Base-by-base conservation (phyloP, 73 alveolate species). In the Effrenium voratum region DNA sequence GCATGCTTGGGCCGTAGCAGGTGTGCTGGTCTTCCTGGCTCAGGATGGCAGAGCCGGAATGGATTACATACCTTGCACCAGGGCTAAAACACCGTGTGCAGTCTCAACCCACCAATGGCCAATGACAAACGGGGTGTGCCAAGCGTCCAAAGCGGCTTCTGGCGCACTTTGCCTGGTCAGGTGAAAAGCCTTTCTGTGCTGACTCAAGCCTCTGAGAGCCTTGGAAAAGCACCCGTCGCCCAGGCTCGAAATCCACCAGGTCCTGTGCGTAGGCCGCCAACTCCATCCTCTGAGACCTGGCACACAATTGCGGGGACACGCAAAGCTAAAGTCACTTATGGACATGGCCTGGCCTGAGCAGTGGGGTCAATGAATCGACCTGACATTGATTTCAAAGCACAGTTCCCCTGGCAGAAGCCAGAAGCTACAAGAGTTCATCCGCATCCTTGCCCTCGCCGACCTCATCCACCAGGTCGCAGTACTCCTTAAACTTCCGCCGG, bases 221-320 rank as follows among this genome's bases (percentile, higher is more conserved):
- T 90, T 90, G 96, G 52, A 90, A 90, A 26, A 90, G 86, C 57
- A 90, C 96, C 3, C 96, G 85, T 28, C 38, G 49, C 34, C 82
- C 82, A 45, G 96, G 87, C 5, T 90, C 96, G 44, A 90, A 66
- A 55, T 12, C 4, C 52, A 90, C 52, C 75, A 90, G 30, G 57
- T 90, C 96, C 24, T 90, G 75, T 45, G 96, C 96, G 47, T 63
- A 90, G 73, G 96, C 96, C 2, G 96, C 96, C 75, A 90, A 75
- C 86, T 90, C 96, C 96, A 90, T 90, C 36, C 96, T 41, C n/a
- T 90, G 87, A 2, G 96, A 90, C 96, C 96, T 88, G 85, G n/a
- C 57, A 5, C 40, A 32, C 13, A 66, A 32, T 10, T 0, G 40
- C 30, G 38, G 16, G 38, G 12, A 5, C 16, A 10, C 16, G 16